Evolutionary conservation across 2,329 filamentous ascomycete genomes (phyloP).

Genomic region (Malbranchea zuffiana): DNA sequence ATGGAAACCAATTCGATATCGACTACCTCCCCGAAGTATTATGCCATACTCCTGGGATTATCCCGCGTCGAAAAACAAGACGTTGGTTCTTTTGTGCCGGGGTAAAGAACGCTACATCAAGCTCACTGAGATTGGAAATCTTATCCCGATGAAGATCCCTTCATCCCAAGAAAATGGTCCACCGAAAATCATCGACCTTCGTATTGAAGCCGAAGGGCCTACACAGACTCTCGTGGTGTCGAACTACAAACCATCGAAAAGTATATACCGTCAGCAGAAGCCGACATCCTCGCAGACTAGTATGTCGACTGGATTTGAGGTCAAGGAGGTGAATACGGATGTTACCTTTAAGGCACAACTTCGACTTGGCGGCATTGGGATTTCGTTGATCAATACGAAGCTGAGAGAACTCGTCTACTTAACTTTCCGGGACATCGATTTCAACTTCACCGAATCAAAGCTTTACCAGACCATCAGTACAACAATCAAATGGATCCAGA

Average conservation of each 20-base stretch:
- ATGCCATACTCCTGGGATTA: slow-evolving; percentile 99
- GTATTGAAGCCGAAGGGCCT: slow-evolving; percentile 87
- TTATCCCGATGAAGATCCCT: slow-evolving; percentile 85
- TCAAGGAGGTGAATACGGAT: slow-evolving; percentile 81
- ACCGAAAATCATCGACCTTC: slow-evolving; percentile 89
- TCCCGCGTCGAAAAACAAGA: slow-evolving; percentile 91
- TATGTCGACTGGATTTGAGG: slow-evolving; percentile 66
- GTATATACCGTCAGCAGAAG: slow-evolving; percentile 65
- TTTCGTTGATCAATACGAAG: slow-evolving; percentile 87
- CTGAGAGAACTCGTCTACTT: slow-evolving; percentile 86
- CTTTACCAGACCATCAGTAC: slow-evolving; percentile 85
- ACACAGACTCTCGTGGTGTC: slow-evolving; percentile 90
- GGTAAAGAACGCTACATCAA: slow-evolving; percentile 84
- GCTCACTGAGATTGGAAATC: slow-evolving; percentile 88
- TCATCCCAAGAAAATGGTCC: slow-evolving; percentile 50
- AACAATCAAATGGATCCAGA: slow-evolving; percentile 96
- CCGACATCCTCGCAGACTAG: slow-evolving; percentile 47
- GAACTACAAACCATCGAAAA: slow-evolving; percentile 87
- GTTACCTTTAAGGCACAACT: slow-evolving; percentile 84
- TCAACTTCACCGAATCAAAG: slow-evolving; percentile 87
- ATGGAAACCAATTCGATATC: slow-evolving; percentile 87
- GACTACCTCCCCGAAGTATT: slow-evolving; percentile 84
- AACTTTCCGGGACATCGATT: slow-evolving; percentile 79
- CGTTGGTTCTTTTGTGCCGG: slow-evolving; percentile 70
- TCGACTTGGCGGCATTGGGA: slow-evolving; percentile 76